These are phyloP conservation scores for Spathaspora arborariae DNA, from an alignment of 805 yeast species.

Conservation along the genomic window DNA sequence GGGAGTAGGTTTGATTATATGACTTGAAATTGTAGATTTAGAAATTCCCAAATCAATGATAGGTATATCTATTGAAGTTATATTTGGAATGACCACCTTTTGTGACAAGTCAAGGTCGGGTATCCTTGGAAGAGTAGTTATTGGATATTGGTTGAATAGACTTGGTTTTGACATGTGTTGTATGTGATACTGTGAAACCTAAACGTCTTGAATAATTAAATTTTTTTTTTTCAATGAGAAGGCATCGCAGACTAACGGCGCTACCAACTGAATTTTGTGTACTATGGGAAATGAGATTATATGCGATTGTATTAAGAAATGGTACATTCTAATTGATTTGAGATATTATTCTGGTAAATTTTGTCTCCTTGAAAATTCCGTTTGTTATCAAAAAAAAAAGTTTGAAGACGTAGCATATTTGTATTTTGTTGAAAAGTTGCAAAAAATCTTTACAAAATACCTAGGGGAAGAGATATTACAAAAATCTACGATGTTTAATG, in stretches of 20 bases:
- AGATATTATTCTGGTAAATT: not conserved
- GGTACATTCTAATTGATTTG: too few relatives aligned
- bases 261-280: not conserved
- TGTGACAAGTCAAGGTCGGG: conserved; percentile 22
- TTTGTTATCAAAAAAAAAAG: not conserved
- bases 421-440: not conserved
- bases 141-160: conserved; percentile 28
- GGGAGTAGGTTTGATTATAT: conserved; percentile 54
- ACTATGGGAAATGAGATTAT: too few relatives aligned
- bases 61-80: conserved; percentile 21
- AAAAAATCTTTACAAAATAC: too few relatives aligned
- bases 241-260: conserved; percentile 5
- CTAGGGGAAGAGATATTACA: too few relatives aligned
- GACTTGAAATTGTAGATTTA: conserved; percentile 50
- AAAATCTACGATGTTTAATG: too few relatives aligned
- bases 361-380: not conserved
- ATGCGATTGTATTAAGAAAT: too few relatives aligned
- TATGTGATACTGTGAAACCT: not conserved
- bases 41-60: conserved; percentile 50
- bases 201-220: not conserved
- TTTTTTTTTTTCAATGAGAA: conserved; percentile 1
- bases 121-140: conserved; percentile 30
- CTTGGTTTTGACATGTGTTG: conserved; percentile 11
- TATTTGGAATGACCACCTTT: conserved; percentile 21
- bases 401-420: not conserved